A percentile compares a stretch with the other conserved stretches of the same genome.
Conservation (phyloP, 1,284 basidiomycete species). For the Melampsora americana region DNA sequence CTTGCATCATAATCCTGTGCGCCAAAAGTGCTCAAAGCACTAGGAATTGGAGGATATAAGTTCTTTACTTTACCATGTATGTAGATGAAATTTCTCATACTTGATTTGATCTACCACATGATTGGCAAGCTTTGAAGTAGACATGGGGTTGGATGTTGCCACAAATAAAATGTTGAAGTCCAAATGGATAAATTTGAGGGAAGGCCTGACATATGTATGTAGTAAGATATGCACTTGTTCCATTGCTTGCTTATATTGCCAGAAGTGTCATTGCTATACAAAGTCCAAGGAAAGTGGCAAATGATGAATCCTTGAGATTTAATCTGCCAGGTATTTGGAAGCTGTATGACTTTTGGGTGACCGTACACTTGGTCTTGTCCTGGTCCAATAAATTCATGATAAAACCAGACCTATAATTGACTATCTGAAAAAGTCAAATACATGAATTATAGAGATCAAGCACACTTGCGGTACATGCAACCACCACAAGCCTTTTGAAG, state of each 20-base stretch:
- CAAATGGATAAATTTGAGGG: slow-evolving; percentile 48
- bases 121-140: neutral
- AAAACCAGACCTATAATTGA: too few species aligned
- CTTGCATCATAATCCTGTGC: neutral
- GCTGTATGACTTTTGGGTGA: too few species aligned
- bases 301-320: neutral
- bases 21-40: neutral
- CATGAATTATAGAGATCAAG: too few species aligned
- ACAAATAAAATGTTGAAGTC: too few species aligned
- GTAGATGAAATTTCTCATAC: neutral
- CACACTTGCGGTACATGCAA: too few species aligned
- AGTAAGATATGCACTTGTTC: slow-evolving; percentile 58
- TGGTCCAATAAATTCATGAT: too few species aligned
- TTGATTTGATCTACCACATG: slow-evolving; percentile 5
- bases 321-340: too few species aligned
- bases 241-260: slow-evolving; percentile 58
- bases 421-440: too few species aligned
- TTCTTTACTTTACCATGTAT: neutral
- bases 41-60: neutral
- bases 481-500: too few species aligned
- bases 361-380: too few species aligned
- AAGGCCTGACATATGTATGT: slow-evolving; percentile 55
- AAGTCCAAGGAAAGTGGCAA: slow-evolving; percentile 53
- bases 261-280: slow-evolving; percentile 59
- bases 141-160: neutral